Evolutionary conservation across 768 basidiomycete species (phyloP).

Genomic region (Calocybe indica): DNA sequence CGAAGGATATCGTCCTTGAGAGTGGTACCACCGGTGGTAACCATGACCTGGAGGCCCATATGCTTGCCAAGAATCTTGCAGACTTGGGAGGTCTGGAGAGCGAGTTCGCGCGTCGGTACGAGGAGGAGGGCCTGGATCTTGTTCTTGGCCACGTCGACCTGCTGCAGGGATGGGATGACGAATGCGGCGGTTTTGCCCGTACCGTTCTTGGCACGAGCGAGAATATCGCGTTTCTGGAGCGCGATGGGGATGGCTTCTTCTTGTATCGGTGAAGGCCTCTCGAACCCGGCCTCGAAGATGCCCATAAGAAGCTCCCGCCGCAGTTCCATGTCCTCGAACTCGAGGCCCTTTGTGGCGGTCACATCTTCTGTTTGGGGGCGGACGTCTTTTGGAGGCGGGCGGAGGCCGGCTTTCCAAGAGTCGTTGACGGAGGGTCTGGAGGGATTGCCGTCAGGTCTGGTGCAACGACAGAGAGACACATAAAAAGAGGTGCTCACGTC

Average conservation of each 20-base stretch:
- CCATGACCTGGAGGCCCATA: slow-evolving; percentile 95
- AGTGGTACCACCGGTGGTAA: slow-evolving; percentile 96
- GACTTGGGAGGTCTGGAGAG: slow-evolving; percentile 97
- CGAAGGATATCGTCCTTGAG: slow-evolving; percentile 97
- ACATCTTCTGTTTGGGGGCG: slow-evolving; percentile 98
- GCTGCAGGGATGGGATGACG: slow-evolving; percentile 94
- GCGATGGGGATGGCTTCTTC: slow-evolving; percentile 98
- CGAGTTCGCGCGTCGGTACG: slow-evolving; percentile 97
- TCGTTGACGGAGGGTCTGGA: slow-evolving; percentile 29
- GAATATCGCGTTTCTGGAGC: slow-evolving; percentile 87
- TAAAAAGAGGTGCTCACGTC: slow-evolving; percentile 16
- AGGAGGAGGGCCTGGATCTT: slow-evolving; percentile 97
- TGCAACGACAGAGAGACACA: slow-evolving; percentile 20
- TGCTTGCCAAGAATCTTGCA: slow-evolving; percentile 97
- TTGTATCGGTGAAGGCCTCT: slow-evolving; percentile 96
- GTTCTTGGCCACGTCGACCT: slow-evolving; percentile 73
- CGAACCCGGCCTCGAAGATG: slow-evolving; percentile 97
- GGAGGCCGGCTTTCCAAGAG: slow-evolving; percentile 74
- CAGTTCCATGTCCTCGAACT: slow-evolving; percentile 93
- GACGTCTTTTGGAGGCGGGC: slow-evolving; percentile 83
- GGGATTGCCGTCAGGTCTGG: not conserved
- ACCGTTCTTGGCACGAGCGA: slow-evolving; percentile 93
- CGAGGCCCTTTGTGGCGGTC: slow-evolving; percentile 84
- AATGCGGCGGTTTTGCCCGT: slow-evolving; percentile 99
- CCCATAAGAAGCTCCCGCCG: slow-evolving; percentile 97